Conservation (phyloP, 202 grass and related monocot genomes). For the Dendrocalamus latiflorus region DNA sequence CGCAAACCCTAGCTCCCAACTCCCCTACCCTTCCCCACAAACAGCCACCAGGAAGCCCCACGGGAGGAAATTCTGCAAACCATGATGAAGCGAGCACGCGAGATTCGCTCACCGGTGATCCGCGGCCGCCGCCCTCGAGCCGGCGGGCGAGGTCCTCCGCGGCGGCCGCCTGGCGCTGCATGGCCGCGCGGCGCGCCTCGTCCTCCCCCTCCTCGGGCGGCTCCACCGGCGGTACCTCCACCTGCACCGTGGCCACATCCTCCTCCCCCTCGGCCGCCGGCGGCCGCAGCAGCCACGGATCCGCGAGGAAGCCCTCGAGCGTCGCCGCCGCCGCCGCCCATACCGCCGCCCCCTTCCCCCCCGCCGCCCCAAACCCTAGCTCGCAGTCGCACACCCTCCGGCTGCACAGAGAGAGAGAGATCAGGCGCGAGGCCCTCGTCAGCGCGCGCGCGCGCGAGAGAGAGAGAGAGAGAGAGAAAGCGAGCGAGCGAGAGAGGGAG, state of each 20-base stretch:
- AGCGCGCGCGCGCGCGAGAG: too few species aligned
- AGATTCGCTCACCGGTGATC: constrained; percentile 33
- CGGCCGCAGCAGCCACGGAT: constrained; percentile 71
- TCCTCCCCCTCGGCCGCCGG: neutral
- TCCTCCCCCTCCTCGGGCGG: constrained; percentile 26
- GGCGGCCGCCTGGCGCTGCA: constrained; percentile 75
- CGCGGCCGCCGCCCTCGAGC: constrained; percentile 47
- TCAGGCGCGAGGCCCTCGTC: neutral
- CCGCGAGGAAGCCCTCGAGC: constrained; percentile 71
- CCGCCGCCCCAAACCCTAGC: constrained; percentile 60
- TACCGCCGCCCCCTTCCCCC: neutral
- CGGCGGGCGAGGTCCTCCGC: constrained; percentile 75
- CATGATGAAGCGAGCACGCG: neutral
- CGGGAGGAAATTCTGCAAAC: neutral
- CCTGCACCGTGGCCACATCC: constrained; percentile 58
- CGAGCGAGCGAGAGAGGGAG: neutral
- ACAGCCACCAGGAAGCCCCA: neutral
- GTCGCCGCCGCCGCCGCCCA: constrained; percentile 44
- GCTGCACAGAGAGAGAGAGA: constrained; percentile 32
- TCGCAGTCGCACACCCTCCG: constrained; percentile 93
- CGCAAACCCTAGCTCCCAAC: neutral
- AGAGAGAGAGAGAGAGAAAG: neutral
- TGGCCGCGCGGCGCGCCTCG: constrained; percentile 44
- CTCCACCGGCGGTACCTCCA: constrained; percentile 58
- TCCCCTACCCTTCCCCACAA: neutral